Percentiles rank a stretch among this genome's conserved stretches.
These are phyloP conservation scores for Puccinia polysora DNA, from an alignment of 1,284 basidiomycete species.

Conservation along the genomic window DNA sequence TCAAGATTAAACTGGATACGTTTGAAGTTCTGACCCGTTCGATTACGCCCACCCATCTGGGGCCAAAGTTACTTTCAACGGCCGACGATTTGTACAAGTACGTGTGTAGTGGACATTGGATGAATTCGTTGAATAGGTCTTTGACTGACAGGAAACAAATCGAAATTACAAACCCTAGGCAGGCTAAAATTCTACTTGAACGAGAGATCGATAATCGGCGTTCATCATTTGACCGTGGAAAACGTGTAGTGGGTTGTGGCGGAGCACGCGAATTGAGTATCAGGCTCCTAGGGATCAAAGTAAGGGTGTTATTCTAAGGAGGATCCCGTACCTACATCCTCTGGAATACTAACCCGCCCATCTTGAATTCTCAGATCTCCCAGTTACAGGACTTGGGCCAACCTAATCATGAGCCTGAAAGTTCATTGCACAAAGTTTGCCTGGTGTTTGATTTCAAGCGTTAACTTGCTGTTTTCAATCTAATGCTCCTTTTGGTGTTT, in stretches of 20 bases:
- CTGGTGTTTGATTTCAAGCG: neutral
- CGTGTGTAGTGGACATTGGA: no score
- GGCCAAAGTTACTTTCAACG: conserved; percentile 12
- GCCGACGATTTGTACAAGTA: conserved; percentile 24
- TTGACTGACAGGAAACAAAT: neutral
- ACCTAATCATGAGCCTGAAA: neutral
- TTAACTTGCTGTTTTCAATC: neutral
- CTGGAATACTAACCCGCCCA: neutral
- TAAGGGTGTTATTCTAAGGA: neutral
- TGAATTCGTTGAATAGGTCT: no score
- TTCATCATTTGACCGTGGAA: conserved; percentile 15
- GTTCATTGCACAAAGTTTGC: conserved; percentile 1
- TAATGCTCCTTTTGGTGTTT: neutral
- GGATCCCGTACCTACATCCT: neutral
- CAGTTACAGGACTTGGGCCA: conserved; percentile 12
- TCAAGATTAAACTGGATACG: conserved; percentile 23
- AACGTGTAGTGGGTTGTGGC: neutral
- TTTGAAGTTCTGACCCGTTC: conserved; percentile 26
- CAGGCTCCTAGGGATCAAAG: conserved; percentile 20
- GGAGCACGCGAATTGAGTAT: conserved; percentile 18
- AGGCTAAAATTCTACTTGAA: conserved; percentile 12
- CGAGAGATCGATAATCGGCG: conserved; percentile 25
- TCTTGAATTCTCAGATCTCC: conserved; percentile 1
- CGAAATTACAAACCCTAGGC: neutral
- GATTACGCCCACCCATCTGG: conserved; percentile 5